Conservation (phyloP, 257 asterid genomes). For the Eustoma russellianum region DNA sequence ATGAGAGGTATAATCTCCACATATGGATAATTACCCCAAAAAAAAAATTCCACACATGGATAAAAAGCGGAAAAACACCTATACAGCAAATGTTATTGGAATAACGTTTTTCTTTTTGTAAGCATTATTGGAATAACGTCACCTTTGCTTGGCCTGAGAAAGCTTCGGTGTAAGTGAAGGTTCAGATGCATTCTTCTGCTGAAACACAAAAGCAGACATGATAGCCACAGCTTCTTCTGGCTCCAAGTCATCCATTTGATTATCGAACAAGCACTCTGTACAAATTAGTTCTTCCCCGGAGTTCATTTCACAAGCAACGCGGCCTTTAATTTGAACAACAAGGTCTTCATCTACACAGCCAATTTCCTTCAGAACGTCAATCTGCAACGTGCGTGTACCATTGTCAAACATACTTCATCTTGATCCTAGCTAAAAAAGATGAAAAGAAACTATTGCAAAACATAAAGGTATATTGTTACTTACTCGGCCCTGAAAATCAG, state of each 20-base stretch:
- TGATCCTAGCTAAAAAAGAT: conserved; percentile 1
- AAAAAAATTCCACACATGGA: too few species aligned
- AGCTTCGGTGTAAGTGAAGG: conserved; percentile 87
- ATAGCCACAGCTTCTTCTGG: conserved; percentile 99
- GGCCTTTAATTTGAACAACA: conserved; percentile 95
- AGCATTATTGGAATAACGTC: neutral
- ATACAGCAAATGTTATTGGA: neutral
- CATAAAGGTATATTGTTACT: conserved; percentile 12
- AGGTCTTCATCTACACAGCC: conserved; percentile 90
- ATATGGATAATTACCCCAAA: too few species aligned
- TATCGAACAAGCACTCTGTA: conserved; percentile 95
- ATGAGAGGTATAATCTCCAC: too few species aligned
- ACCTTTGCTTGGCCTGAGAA: conserved; percentile 71
- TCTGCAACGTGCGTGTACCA: conserved; percentile 39
- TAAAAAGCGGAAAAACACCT: too few species aligned
- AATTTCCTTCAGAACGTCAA: conserved; percentile 83
- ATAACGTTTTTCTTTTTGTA: neutral
- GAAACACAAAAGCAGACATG: conserved; percentile 98
- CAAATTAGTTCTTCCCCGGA: conserved; percentile 98
- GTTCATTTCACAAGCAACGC: conserved; percentile 99
- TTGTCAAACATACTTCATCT: conserved; percentile 15
- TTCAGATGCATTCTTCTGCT: conserved; percentile 81
- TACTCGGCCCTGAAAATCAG: conserved; percentile 99
- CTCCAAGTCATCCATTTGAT: conserved; percentile 87
- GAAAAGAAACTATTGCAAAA: neutral